A percentile compares a stretch with the other conserved stretches of the same genome.
Conservation (phyloP, 306 rosid species). For the Begonia loranthoides region DNA sequence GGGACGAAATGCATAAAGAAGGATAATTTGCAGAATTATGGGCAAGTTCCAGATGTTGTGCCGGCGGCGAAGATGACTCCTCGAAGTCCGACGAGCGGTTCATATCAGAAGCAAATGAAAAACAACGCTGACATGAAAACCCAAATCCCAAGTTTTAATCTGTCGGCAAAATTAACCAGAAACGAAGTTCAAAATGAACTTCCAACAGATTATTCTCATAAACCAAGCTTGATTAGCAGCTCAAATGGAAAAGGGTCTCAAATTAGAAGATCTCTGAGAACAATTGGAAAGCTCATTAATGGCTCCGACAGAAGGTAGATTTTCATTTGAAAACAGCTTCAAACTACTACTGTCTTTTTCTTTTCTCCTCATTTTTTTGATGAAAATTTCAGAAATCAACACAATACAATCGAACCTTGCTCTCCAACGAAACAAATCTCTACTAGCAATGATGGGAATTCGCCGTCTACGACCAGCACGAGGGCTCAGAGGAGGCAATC, state of each 20-base stretch:
- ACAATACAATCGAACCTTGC: conserved; percentile 29
- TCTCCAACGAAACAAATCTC: conserved; percentile 25
- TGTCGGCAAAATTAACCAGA: conserved; percentile 21
- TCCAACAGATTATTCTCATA: conserved; percentile 26
- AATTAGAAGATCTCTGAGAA: conserved; percentile 66
- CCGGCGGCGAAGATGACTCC: no score
- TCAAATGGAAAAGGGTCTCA: conserved; percentile 71
- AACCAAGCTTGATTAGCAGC: conserved; percentile 30
- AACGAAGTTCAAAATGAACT: conserved; percentile 22
- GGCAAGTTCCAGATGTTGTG: no score
- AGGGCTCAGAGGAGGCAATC: conserved; percentile 64
- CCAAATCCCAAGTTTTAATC: conserved; percentile 35
- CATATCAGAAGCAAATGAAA: conserved; percentile 28
- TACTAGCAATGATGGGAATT: conserved; percentile 19
- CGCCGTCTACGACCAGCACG: conserved; percentile 28
- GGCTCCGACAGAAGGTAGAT: conserved; percentile 72
- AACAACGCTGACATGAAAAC: conserved; percentile 21
- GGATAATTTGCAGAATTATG: conserved; percentile 12
- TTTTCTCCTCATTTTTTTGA: neutral
- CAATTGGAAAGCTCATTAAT: conserved; percentile 82
- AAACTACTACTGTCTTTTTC: neutral
- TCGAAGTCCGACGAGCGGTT: conserved; percentile 36
- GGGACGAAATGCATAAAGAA: conserved; percentile 53
- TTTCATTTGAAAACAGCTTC: neutral
- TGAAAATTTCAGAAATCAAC: conserved; percentile 52